Evolutionary conservation across 306 rosid genomes (phyloP).

Genomic region (Vigna mungo): DNA sequence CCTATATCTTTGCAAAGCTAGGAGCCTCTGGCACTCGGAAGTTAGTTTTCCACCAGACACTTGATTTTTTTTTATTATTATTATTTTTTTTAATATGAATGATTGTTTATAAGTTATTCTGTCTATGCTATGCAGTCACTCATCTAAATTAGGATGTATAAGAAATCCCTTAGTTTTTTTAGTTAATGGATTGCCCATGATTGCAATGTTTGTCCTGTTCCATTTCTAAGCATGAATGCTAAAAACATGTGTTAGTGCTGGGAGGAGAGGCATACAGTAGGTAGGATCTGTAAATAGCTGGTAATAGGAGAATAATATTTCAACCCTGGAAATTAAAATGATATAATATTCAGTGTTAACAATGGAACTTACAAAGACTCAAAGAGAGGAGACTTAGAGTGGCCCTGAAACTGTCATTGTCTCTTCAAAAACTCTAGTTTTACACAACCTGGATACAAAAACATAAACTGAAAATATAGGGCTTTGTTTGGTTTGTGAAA

Average conservation of each 20-base stretch:
- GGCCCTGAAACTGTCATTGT: slow-evolving; percentile 52
- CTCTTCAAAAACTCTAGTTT: slow-evolving; percentile 50
- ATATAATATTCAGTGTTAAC: slow-evolving; percentile 45
- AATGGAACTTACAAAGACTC: slow-evolving; percentile 48
- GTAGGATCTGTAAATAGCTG: not conserved
- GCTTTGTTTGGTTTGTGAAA: slow-evolving; percentile 1
- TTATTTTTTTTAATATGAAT: not conserved
- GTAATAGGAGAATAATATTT: slow-evolving; percentile 10
- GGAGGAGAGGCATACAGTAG: not conserved
- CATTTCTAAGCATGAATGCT: not conserved
- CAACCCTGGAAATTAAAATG: slow-evolving; percentile 25
- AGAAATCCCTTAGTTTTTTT: not conserved
- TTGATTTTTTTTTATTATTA: not conserved
- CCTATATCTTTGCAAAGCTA: not conserved
- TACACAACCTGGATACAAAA: slow-evolving; percentile 37
- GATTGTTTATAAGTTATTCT: not conserved
- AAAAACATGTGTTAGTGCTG: not conserved
- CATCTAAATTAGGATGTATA: not conserved
- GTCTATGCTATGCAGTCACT: not conserved
- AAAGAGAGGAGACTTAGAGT: slow-evolving; percentile 51
- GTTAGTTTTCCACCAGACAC: not conserved
- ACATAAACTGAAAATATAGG: slow-evolving; percentile 36
- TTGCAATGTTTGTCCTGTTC: not conserved
- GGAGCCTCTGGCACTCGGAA: not conserved
- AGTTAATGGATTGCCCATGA: slow-evolving; percentile 7